These are phyloP conservation scores for Aspergillus diversus DNA, from an alignment of 495 filamentous ascomycete genomes.

Conservation along the genomic window DNA sequence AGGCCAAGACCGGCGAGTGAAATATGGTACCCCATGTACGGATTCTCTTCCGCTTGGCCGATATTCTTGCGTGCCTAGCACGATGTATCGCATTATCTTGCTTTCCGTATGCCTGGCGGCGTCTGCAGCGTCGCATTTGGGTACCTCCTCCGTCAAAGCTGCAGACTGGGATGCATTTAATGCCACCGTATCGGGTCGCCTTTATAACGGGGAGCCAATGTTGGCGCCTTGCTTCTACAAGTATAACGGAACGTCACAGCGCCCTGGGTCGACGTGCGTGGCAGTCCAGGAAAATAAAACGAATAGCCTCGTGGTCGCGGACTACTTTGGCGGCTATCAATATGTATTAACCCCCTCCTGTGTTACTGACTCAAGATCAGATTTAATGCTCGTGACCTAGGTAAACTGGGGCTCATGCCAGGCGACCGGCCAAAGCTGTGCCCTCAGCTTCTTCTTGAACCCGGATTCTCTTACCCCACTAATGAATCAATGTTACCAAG, in stretches of 20 bases:
- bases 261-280: conserved; percentile 28
- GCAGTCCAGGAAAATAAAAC: conserved; percentile 37
- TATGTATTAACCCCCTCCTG: conserved; percentile 23
- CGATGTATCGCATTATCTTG: not conserved
- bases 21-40: not conserved
- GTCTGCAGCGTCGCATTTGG: not conserved
- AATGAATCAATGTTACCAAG: conserved; percentile 19
- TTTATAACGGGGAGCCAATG: conserved; percentile 20
- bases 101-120: not conserved
- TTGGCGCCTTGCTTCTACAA: conserved; percentile 30
- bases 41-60: not conserved
- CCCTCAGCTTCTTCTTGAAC: not conserved
- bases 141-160: conserved; percentile 2
- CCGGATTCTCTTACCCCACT: conserved; percentile 9
- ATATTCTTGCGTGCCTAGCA: not conserved
- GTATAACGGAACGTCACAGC: conserved; percentile 35
- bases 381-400: conserved; percentile 35
- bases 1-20: not conserved
- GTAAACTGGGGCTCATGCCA: conserved; percentile 16
- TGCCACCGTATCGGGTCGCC: conserved; percentile 18
- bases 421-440: conserved; percentile 10
- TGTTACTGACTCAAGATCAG: conserved; percentile 43
- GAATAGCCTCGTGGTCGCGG: conserved; percentile 26
- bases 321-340: conserved; percentile 22
- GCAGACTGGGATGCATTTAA: conserved; percentile 19